phyloP scores from a whole-genome alignment of 352 stramenopile species.

The Pythium insidiosum region DNA sequence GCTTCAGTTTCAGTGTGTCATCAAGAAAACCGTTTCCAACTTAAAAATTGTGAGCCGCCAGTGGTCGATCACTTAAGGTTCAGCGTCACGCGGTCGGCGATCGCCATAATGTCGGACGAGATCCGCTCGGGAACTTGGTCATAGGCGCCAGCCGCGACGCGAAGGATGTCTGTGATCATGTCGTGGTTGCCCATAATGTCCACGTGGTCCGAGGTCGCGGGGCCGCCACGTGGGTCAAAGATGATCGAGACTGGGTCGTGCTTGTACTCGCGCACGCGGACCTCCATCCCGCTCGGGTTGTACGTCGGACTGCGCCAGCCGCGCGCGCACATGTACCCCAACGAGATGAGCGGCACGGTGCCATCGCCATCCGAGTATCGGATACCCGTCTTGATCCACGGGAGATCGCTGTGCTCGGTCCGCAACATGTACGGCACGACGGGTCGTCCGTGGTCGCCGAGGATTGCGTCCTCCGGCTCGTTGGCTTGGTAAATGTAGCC shows the following conservation, averaged over 20 bases:
- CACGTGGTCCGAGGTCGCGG: conserved; percentile 87
- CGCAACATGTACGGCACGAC: conserved; percentile 59
- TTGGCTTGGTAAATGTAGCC: conserved; percentile 71
- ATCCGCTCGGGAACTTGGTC: conserved; percentile 68
- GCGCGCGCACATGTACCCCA: conserved; percentile 93
- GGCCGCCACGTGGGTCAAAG: conserved; percentile 59
- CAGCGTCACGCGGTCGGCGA: conserved; percentile 42
- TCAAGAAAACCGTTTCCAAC: too few relatives aligned
- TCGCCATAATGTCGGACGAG: conserved; percentile 54
- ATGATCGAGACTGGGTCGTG: conserved; percentile 74
- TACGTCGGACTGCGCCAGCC: conserved; percentile 72
- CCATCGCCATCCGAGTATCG: conserved; percentile 89
- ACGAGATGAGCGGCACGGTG: conserved; percentile 87
- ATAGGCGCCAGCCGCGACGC: conserved; percentile 50
- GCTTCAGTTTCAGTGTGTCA: too few relatives aligned
- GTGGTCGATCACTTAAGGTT: too few relatives aligned
- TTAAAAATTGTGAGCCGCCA: too few relatives aligned
- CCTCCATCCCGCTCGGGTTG: conserved; percentile 85
- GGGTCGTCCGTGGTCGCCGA: conserved; percentile 23
- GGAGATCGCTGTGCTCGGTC: conserved; percentile 46
- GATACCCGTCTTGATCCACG: conserved; percentile 76
- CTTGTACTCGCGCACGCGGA: conserved; percentile 75
- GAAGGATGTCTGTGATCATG: conserved; percentile 75
- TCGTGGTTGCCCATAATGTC: conserved; percentile 94
- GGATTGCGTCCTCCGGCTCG: conserved; percentile 22